Conservation (phyloP, 495 filamentous ascomycete species). For the Apodospora peruviana region DNA sequence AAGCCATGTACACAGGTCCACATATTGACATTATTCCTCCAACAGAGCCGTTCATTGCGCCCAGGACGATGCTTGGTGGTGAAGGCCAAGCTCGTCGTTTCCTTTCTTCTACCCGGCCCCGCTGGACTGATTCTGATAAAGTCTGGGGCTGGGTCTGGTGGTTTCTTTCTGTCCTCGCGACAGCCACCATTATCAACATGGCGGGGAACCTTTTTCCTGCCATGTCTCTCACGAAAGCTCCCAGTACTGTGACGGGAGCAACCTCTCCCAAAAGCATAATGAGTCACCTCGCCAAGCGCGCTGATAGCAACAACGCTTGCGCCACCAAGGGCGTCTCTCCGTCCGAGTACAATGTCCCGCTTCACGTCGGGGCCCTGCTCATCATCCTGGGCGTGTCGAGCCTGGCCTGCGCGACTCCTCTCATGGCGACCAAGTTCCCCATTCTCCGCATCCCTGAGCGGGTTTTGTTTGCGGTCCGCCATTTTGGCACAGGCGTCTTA, state of each 20-base stretch:
- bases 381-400: slow-evolving; percentile 66
- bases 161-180: slow-evolving; percentile 21
- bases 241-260: no score
- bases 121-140: slow-evolving; percentile 3
- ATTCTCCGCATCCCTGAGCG: slow-evolving; percentile 36
- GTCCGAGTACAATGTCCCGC: slow-evolving; percentile 56
- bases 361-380: slow-evolving; percentile 70
- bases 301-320: no score
- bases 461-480: slow-evolving; percentile 66
- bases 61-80: slow-evolving; percentile 23
- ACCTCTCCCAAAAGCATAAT: no score
- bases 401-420: slow-evolving; percentile 53
- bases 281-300: no score
- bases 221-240: no score
- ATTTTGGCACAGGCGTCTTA: slow-evolving; percentile 80
- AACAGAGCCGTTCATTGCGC: slow-evolving; percentile 21
- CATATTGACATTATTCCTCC: no score
- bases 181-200: slow-evolving; percentile 17
- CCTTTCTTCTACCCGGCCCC: slow-evolving; percentile 5
- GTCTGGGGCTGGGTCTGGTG: slow-evolving; percentile 23
- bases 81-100: slow-evolving; percentile 24
- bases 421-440: slow-evolving; percentile 46
- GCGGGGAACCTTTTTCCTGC: slow-evolving; percentile 7
- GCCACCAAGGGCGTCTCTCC: no score
- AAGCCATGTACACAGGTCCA: no score